Base-by-base conservation (phyloP, 2,329 filamentous ascomycete species). In the Domatiomyces globalis region DNA sequence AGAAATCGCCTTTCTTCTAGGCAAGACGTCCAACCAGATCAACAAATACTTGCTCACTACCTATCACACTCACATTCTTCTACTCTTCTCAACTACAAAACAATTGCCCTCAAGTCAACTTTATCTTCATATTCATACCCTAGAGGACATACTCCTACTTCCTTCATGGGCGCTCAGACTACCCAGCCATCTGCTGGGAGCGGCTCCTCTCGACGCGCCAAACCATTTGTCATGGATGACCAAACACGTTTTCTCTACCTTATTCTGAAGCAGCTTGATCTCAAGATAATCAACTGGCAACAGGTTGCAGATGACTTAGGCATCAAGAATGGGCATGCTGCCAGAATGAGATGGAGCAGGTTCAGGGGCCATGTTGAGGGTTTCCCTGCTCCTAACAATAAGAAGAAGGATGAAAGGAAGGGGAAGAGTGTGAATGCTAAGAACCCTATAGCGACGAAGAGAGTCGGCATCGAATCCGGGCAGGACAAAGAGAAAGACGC, bases 261-360 rank as follows among this genome's bases (percentile, higher is more conserved):
- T 19, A 77, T 78, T 49, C 64, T 78, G 56, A 76, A 74, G 56
- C 75, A 78, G 57, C 65, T 77, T 48, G 73, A 76, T 56, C 62
- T 78, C 29, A 75, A 74, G 63, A 67, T 69, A 46, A 69, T 78
- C 55, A 72, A 78, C 56, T 78, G 76, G 76, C 70, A 69, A 46
- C 60, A 66, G 42, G 73, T 78, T 15, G 75, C 75, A 12, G 63
- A 62, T 2, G 64, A 74, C 46, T 63, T 74, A 10, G 71, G 71
- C 45, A 75, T 78, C 50, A 73, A 72, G 36, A 78, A 78, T 49
- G 76, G 74, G 39, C 76, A 78, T 58, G 75, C 75, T 2, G 75
- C 75, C 12, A 72, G 75, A 42, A 78, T 78, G 75, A 71, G 76
- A 25, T 78, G 72, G 61, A 74, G 71, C 19, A 72, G 75, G 36